phyloP scores from a whole-genome alignment of 768 basidiomycete genomes.

The Porpolomopsis calyptriformis region DNA sequence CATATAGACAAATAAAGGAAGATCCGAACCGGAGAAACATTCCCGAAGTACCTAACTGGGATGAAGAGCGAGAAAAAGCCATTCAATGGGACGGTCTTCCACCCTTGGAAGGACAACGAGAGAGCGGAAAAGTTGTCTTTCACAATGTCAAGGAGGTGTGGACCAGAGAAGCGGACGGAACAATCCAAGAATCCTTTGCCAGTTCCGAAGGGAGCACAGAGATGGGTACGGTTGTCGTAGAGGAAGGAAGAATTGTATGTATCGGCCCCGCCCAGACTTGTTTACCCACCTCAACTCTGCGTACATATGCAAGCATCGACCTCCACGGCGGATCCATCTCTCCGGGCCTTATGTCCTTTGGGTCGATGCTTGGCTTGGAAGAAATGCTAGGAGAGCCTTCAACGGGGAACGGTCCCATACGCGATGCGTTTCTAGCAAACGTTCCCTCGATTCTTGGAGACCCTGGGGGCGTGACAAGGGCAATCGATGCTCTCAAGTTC shows the following conservation, averaged over 20 bases:
- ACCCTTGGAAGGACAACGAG: conserved; percentile 36
- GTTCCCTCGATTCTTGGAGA: conserved; percentile 36
- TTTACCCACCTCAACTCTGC: conserved; percentile 11
- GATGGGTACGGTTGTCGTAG: conserved; percentile 30
- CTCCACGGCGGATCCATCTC: conserved; percentile 57
- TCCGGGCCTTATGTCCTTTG: conserved; percentile 58
- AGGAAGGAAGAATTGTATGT: conserved; percentile 45
- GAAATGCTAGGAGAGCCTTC: conserved; percentile 65
- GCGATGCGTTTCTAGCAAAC: conserved; percentile 42
- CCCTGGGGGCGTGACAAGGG: conserved; percentile 46
- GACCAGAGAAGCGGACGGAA: conserved; percentile 22
- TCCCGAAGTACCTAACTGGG: conserved; percentile 52
- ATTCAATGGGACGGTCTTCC: conserved; percentile 62
- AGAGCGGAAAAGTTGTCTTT: conserved; percentile 39
- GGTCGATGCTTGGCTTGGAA: conserved; percentile 61
- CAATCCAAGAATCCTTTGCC: conserved; percentile 24
- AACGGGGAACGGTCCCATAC: conserved; percentile 51
- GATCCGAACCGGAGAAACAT: conserved; percentile 33
- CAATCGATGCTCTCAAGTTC: conserved; percentile 64
- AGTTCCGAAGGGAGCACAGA: conserved; percentile 11
- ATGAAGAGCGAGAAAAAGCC: conserved; percentile 48
- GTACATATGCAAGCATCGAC: conserved; percentile 34
- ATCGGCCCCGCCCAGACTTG: conserved; percentile 26
- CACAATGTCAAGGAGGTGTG: conserved; percentile 54
- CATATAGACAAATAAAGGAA: conserved; percentile 35